Evolutionary conservation across 2,329 filamentous ascomycete species (phyloP).

Genomic region (Fusarium sublunatum): DNA sequence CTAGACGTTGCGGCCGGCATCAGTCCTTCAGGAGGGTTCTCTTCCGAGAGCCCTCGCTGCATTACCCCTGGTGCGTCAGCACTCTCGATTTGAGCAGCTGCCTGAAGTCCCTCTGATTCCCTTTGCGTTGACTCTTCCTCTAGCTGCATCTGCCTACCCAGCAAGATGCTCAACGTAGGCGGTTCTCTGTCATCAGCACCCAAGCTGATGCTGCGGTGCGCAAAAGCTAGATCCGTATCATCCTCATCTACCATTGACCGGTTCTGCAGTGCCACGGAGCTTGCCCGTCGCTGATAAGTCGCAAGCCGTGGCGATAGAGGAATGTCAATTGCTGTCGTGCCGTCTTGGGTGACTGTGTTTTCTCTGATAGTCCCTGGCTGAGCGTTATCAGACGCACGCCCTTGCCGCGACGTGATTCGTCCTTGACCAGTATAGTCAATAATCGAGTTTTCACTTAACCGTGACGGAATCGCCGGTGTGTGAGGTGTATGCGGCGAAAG

Average conservation of each 20-base stretch:
- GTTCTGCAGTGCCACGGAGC: constrained; percentile 74
- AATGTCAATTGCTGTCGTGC: constrained; percentile 77
- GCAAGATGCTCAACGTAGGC: constrained; percentile 72
- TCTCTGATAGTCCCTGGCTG: constrained; percentile 51
- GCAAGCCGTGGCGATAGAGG: constrained; percentile 74
- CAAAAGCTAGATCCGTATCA: constrained; percentile 69
- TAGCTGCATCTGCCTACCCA: constrained; percentile 58
- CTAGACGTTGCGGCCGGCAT: constrained; percentile 55
- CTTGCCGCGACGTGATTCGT: constrained; percentile 48
- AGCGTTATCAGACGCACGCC: constrained; percentile 42
- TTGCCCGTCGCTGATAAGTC: constrained; percentile 70
- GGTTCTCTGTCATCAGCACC: constrained; percentile 73
- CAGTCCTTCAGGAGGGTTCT: constrained; percentile 59
- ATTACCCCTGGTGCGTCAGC: constrained; percentile 54
- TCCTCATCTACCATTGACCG: constrained; percentile 67
- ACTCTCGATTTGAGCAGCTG: constrained; percentile 56
- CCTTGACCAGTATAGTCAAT: constrained; percentile 51
- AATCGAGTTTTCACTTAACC: constrained; percentile 91
- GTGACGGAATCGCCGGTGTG: constrained; percentile 90
- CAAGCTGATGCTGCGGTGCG: constrained; percentile 74
- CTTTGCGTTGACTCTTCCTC: constrained; percentile 48
- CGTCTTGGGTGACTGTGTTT: constrained; percentile 59
- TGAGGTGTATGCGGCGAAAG: constrained; percentile 92
- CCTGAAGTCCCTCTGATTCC: constrained; percentile 51
- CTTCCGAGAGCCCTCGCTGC: constrained; percentile 58